A percentile compares a stretch with the other conserved stretches of the same genome.
phyloP scores from a whole-genome alignment of 2,329 filamentous ascomycete species.

The Apiospora sp. region DNA sequence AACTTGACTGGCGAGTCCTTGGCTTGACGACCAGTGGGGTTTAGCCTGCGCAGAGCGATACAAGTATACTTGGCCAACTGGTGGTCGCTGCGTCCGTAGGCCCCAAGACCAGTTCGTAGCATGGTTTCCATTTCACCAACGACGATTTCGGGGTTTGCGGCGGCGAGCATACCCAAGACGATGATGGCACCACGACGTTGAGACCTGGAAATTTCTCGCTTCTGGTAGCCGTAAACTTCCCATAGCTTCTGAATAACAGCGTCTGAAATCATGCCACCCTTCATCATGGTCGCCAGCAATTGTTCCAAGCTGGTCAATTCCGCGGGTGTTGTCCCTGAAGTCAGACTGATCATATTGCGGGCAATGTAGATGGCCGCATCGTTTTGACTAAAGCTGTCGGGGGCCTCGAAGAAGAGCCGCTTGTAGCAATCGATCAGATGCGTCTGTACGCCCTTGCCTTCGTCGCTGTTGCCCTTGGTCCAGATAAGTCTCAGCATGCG shows the following conservation, averaged over 20 bases:
- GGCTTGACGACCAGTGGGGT: slow-evolving; percentile 80
- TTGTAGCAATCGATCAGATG: slow-evolving; percentile 98
- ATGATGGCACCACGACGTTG: slow-evolving; percentile 95
- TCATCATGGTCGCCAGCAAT: slow-evolving; percentile 97
- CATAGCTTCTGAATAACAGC: slow-evolving; percentile 90
- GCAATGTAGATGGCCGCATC: slow-evolving; percentile 96
- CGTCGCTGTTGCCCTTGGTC: slow-evolving; percentile 99
- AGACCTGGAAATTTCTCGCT: slow-evolving; percentile 88
- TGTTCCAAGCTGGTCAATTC: slow-evolving; percentile 96
- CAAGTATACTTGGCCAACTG: slow-evolving; percentile 95
- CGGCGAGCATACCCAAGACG: slow-evolving; percentile 93
- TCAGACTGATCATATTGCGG: slow-evolving; percentile 98
- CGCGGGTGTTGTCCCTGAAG: slow-evolving; percentile 92
- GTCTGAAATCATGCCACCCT: slow-evolving; percentile 84
- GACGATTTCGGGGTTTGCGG: slow-evolving; percentile 91
- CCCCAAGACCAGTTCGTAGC: slow-evolving; percentile 86
- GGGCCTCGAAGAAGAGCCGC: slow-evolving; percentile 93
- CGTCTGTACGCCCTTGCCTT: slow-evolving; percentile 96
- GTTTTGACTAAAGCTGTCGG: slow-evolving; percentile 84
- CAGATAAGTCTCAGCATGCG: slow-evolving; percentile 97
- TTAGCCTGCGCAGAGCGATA: slow-evolving; percentile 89
- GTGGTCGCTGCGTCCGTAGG: slow-evolving; percentile 81
- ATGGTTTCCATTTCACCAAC: slow-evolving; percentile 96
- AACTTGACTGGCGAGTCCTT: slow-evolving; percentile 75
- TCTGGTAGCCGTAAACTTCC: slow-evolving; percentile 97